phyloP scores from a whole-genome alignment of 371 early-diverging fungal genomes.

The Syncephalastrum monosporum region DNA sequence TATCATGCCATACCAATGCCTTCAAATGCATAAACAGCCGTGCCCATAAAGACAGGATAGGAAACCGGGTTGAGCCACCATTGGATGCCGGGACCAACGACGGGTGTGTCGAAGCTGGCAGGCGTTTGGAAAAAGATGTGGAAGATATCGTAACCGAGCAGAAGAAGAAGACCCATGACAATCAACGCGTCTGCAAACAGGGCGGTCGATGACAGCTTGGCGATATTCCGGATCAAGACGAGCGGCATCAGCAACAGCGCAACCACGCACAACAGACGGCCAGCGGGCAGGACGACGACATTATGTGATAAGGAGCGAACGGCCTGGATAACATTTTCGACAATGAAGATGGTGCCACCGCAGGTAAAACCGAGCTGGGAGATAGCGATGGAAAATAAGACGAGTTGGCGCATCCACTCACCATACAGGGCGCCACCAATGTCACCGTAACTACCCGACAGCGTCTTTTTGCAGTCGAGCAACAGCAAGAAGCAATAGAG shows the following conservation, averaged over 20 bases:
- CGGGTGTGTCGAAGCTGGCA: slow-evolving; percentile 9
- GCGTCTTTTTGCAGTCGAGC: slow-evolving; percentile 60
- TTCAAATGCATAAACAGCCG: slow-evolving; percentile 93
- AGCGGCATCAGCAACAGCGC: slow-evolving; percentile 60
- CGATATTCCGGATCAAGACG: slow-evolving; percentile 84
- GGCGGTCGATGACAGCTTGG: slow-evolving; percentile 78
- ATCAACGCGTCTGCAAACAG: slow-evolving; percentile 90
- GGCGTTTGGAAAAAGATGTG: slow-evolving; percentile 28
- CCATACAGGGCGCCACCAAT: slow-evolving; percentile 86
- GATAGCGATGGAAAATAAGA: slow-evolving; percentile 80
- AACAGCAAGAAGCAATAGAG: slow-evolving; percentile 70
- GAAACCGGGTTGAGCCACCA: slow-evolving; percentile 48
- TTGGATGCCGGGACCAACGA: slow-evolving; percentile 34
- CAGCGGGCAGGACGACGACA: slow-evolving; percentile 30
- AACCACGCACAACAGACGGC: slow-evolving; percentile 17
- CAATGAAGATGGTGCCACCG: slow-evolving; percentile 85
- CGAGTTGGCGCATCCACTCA: slow-evolving; percentile 70
- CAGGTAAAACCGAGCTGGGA: slow-evolving; percentile 89
- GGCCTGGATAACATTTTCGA: slow-evolving; percentile 75
- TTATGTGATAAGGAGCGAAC: slow-evolving; percentile 63
- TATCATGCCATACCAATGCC: slow-evolving; percentile 57
- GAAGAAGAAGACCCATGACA: slow-evolving; percentile 64
- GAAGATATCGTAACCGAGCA: slow-evolving; percentile 31
- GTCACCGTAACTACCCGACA: slow-evolving; percentile 88
- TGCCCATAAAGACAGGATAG: slow-evolving; percentile 87